Base-by-base conservation (phyloP, 441 rosid genomes). In the Brassica hybrid region DNA sequence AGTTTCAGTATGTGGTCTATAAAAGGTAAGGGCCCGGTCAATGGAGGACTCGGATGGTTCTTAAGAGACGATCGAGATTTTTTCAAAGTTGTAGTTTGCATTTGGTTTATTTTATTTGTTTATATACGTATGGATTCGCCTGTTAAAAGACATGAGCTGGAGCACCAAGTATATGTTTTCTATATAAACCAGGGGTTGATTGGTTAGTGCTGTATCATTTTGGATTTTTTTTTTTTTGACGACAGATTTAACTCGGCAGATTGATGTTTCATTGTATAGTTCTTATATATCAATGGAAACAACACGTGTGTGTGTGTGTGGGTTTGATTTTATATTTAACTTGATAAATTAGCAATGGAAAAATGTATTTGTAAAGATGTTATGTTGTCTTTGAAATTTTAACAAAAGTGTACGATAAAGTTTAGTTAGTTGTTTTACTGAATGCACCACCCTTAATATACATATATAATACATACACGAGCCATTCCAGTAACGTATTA, bases 201-300 rank as follows among this genome's bases (percentile, higher is more conserved):
- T 27, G 32, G 32, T 27, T 27, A 27, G 32, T 27, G 32, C 32
- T 27, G 32, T 27, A 27, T 27, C 6, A 4, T 27, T 27, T 27
- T 27, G 32, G 32, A 27, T 4, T 27, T 27, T 27, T 5, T 27
- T 27, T 5, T 27, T 5, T 27, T 27, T 4, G 32, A 27, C 6
- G 32, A 4, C 32, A 27, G 6, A 4, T 27, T 27, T 27, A 27
- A 27, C 32, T 27, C 32, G 32, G 32, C 32, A 5, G 32, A 27
- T 27, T 27, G 32, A 27, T 27, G 32, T 38, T 65, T 65, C 69
- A 65, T 41, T 41, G 54, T 65, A 14, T 65, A 17, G 69, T 5
- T 36, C 69, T 38, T 65, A 65, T 41, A 18, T 38, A 14, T 62
- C 67, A 13, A 10, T 65, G 30, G n/a, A 63, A 32, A 63, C 4